Evolutionary conservation across 805 yeast genomes (phyloP), one percentile per base, ranked within the genome.

Genomic region (Tetrapisispora iriomotensis): DNA sequence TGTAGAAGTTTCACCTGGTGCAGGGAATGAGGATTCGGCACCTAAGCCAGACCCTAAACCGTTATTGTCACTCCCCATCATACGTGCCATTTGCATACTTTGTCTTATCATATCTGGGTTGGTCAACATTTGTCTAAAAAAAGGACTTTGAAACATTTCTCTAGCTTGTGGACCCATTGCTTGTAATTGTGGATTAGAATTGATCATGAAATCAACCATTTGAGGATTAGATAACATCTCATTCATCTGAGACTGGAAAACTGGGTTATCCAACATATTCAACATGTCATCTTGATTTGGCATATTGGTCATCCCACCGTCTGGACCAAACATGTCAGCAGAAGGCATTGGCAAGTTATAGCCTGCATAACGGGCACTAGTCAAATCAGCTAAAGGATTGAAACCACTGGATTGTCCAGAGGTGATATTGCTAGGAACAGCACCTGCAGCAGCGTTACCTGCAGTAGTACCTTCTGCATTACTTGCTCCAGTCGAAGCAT

Each of bases 331-430:
- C 82, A 85, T 74, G 34, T 79, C 75, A 1, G 86, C 85, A 3
- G 83, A 72, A 5, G 98, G 97, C 61, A 92, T 68, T 51, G 86
- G 88, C 19, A 49, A 37, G 36, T 67, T 65, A 51, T 77, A 79
- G 1, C 98, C 98, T 2, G 97, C 96, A 55, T 87, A 92, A 39
- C 96, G 75, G 2, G 97, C 97, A 36, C 95, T 90, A 0, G 97
- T 90, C 47, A 90, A 68, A 47, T 82, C 96, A 9, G 95, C 88
- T 53, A 92, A 70, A 27, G 95, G 94, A 61, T 92, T 86, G 61
- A 81, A 84, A 0, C 94, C 73, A 10, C 90, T 92, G 46, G 77
- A 81, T 43, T 54, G 60, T 5, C 98, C 98, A 2, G 96, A 75
- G 3, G 95, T 76, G 35, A 90, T 71, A 53, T 80, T 84, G 14